phyloP scores from a whole-genome alignment of 768 basidiomycete species.

The Leccinum pellstonianum region DNA sequence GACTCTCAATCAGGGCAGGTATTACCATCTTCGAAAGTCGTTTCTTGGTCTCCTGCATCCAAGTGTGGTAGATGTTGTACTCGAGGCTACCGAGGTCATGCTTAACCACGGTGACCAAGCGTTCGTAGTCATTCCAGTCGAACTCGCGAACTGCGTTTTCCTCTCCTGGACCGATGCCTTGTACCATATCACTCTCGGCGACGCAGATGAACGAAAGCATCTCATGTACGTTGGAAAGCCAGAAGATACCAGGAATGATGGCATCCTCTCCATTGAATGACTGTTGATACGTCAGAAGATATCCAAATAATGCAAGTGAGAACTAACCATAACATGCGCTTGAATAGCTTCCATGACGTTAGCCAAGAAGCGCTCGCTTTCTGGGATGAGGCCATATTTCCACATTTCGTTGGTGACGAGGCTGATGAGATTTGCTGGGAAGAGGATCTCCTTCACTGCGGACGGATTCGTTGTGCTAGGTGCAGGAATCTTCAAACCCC shows the following conservation, averaged over 20 bases:
- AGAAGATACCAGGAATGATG: slow-evolving; percentile 95
- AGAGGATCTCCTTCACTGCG: slow-evolving; percentile 95
- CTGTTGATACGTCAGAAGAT: slow-evolving; percentile 37
- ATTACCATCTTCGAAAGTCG: slow-evolving; percentile 96
- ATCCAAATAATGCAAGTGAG: background rate
- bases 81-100: slow-evolving; percentile 98
- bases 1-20: slow-evolving; percentile 97
- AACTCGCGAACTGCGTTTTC: slow-evolving; percentile 90
- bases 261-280: slow-evolving; percentile 93
- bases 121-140: slow-evolving; percentile 97
- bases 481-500: slow-evolving; percentile 88
- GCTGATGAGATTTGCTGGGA: slow-evolving; percentile 98
- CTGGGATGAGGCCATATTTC: slow-evolving; percentile 96
- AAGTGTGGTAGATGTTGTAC: slow-evolving; percentile 99
- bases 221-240: slow-evolving; percentile 99
- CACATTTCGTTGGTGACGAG: slow-evolving; percentile 99
- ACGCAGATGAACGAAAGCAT: slow-evolving; percentile 99
- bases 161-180: slow-evolving; percentile 95
- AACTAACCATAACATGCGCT: slow-evolving; percentile 92
- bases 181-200: slow-evolving; percentile 97
- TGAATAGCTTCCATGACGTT: slow-evolving; percentile 99
- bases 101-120: slow-evolving; percentile 95
- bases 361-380: slow-evolving; percentile 96
- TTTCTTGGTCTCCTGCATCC: slow-evolving; percentile 99
- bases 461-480: slow-evolving; percentile 89